Evolutionary conservation across 257 asterid species (phyloP), one percentile per base, ranked within the genome.

Genomic region (Voacanga thouarsii): DNA sequence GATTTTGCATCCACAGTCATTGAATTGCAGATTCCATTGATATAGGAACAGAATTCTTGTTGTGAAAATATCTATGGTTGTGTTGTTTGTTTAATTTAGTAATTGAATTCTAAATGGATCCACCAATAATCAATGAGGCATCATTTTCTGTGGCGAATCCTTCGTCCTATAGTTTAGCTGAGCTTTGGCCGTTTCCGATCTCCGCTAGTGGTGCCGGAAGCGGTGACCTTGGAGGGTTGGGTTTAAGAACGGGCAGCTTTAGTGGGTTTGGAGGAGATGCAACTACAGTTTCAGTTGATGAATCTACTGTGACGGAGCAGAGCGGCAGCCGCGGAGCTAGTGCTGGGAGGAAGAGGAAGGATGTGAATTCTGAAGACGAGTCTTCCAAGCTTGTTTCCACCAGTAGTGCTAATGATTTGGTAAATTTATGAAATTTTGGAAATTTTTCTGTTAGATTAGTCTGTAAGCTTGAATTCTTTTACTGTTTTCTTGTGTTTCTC

Each of bases 131-230:
- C 6, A 92, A 89, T 71, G 97, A 89, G 82, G 86, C 87, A 0
- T 89, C 97, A 65, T 92, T 91, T 74, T 88, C 94, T 23, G 92
- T 93, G 28, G 91, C 92, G 10, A 86, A 90, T 67, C 96, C 96
- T 15, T 84, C 91, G 23, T 88, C 97, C 51, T 92, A 91, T 51
- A 89, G 91, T 28, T 75, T 94, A 72, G 89, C 94, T 75, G 97
- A 91, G 87, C 89, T 92, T 55, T 90, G 96, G 81, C 90, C 97
- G 7, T 85, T 89, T 70, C 85, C 92, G 78, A 59, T 83, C 67
- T 60, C 81, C 81, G 88, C 84, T 30, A 39, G 37, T 66, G 78
- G 63, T 51, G 64, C 69, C 44, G 81, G 73, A 1, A 71, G 41
- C 39, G 80, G 73, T 0, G 86, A 72, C 56, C 75, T 77, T 37